These are phyloP conservation scores for Candida hispaniensis DNA, from an alignment of 805 yeast species.

Conservation along the genomic window DNA sequence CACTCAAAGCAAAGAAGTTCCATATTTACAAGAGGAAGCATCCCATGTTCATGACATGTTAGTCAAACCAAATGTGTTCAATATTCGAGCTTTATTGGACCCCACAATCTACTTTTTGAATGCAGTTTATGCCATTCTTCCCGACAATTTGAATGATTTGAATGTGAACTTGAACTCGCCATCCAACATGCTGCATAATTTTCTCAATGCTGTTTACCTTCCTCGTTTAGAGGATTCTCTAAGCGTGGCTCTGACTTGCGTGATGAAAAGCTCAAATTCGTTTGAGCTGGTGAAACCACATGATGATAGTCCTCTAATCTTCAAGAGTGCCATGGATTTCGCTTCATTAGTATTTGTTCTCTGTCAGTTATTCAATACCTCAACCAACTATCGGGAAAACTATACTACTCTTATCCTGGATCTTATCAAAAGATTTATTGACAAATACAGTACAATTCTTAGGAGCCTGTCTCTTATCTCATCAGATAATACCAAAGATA, in stretches of 20 bases:
- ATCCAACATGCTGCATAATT: conserved; percentile 44
- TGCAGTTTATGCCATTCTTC: conserved; percentile 40
- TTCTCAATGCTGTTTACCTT: conserved; percentile 54
- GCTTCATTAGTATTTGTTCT: conserved; percentile 38
- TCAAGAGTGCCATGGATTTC: conserved; percentile 38
- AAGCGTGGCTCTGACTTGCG: conserved; percentile 40
- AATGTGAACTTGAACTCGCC: conserved; percentile 1
- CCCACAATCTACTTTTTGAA: conserved; percentile 60
- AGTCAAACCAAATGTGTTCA: conserved; percentile 61
- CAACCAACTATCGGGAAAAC: conserved; percentile 46
- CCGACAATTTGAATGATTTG: conserved; percentile 17
- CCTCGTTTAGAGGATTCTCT: conserved; percentile 53
- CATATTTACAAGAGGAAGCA: too few species aligned
- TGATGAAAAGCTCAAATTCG: conserved; percentile 34
- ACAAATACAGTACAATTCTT: conserved; percentile 17
- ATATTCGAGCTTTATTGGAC: conserved; percentile 69
- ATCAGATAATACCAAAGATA: conserved; percentile 8
- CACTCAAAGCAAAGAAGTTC: too few species aligned
- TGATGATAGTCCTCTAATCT: too few species aligned
- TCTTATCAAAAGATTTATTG: conserved; percentile 22
- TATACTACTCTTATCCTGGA: conserved; percentile 35
- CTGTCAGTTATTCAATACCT: conserved; percentile 49
- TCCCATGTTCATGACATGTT: conserved; percentile 44
- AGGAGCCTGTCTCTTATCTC: conserved; percentile 16
- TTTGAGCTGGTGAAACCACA: conserved; percentile 30